Evolutionary conservation across 768 basidiomycete genomes (phyloP), one percentile per base, ranked within the genome.

Genomic region (Nidula microcarpa): DNA sequence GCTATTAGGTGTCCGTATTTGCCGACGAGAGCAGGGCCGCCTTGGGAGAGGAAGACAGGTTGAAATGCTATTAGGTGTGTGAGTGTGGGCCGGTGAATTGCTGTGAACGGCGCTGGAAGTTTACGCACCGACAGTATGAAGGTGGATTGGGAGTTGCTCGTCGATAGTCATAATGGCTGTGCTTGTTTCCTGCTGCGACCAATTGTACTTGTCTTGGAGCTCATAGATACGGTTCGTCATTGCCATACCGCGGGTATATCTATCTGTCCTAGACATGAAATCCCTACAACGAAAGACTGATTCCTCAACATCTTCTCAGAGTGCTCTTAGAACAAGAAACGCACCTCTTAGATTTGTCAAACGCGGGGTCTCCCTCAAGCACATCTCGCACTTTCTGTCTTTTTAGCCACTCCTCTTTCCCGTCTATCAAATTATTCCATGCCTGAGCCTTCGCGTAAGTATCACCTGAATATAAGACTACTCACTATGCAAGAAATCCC

Each of bases 41-140:
- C 86, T 69, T 90, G 88, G 1, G 79, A 75, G 48, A 72, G 58
- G 51, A 91, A 77, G 10, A 91, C 83, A 2, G 89, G 88, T 49
- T 82, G 77, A 59, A 91, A 91, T 0, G 86, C 79, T 81, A 44
- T 30, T 23, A 23, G 23, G 23, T 23, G 23, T 23, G 23, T 23
- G 23, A 23, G 23, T 23, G 23, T 23, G 23, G 23, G 23, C 23
- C 2, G n/a, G 72, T 69, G 43, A 32, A 18, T 2, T 5, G 47
- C 8, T 14, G 14, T 14, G 10, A 43, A 17, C 46, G 35, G 55
- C 10, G 4, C 17, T 43, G 6, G 49, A 7, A 37, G 41, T 10
- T 13, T 35, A 57, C 74, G 3, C 55, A 77, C 78, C 77, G 17
- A 71, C 43, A 51, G 66, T 65, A 53, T 71, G 68, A 30, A 72